Evolutionary conservation across 202 grass and related monocot species (phyloP).

Genomic region (Zoysia matrella): DNA sequence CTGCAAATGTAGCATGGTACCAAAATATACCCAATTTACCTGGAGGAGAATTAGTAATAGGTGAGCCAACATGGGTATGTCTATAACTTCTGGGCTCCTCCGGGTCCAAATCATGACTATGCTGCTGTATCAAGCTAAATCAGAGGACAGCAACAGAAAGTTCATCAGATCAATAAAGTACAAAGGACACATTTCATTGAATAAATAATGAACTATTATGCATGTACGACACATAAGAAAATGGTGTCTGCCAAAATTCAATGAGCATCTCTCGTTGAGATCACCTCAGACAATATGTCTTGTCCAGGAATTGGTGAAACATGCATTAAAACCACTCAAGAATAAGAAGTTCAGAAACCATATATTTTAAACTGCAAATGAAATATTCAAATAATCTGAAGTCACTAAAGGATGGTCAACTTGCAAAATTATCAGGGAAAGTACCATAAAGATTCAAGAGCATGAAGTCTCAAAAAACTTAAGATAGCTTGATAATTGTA

Average conservation of each 20-base stretch:
- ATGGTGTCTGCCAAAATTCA: background rate
- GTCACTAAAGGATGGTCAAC: background rate
- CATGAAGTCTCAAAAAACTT: slow-evolving; percentile 18
- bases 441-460: background rate
- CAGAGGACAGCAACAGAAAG: slow-evolving; percentile 30
- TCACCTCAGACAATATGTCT: background rate
- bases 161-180: slow-evolving; percentile 22
- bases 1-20: slow-evolving; percentile 15
- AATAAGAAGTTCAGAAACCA: background rate
- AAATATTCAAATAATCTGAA: slow-evolving; percentile 34
- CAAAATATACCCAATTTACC: slow-evolving; percentile 55
- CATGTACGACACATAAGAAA: slow-evolving; percentile 7
- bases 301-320: background rate
- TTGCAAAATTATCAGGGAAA: slow-evolving; percentile 10
- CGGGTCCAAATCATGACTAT: slow-evolving; percentile 84
- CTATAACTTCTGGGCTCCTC: slow-evolving; percentile 78
- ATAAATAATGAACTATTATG: background rate
- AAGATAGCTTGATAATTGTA: background rate
- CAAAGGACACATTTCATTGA: slow-evolving; percentile 1
- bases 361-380: slow-evolving; percentile 8
- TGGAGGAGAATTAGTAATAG: slow-evolving; percentile 86
- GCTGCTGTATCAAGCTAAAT: slow-evolving; percentile 86
- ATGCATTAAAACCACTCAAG: background rate
- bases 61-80: slow-evolving; percentile 68
- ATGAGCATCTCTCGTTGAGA: background rate